phyloP scores from a whole-genome alignment of 2,329 filamentous ascomycete species.

The Fusarium chuoi region DNA sequence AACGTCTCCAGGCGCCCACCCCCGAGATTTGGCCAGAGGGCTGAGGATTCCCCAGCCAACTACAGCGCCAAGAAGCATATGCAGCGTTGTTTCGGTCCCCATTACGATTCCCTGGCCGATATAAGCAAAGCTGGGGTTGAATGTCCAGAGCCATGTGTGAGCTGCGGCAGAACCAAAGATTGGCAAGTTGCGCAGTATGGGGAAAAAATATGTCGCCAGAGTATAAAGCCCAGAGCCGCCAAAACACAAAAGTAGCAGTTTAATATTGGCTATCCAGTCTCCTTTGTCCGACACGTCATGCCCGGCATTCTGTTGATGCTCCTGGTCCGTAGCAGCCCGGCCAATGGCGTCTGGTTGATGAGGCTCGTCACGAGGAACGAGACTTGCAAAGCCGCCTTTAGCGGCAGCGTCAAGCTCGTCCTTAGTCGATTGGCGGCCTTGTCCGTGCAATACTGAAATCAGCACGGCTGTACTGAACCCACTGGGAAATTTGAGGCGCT shows the following conservation, averaged over 20 bases:
- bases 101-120: slow-evolving; percentile 98
- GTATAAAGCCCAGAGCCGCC: slow-evolving; percentile 74
- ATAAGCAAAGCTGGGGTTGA: slow-evolving; percentile 97
- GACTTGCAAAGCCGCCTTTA: slow-evolving; percentile 56
- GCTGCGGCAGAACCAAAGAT: slow-evolving; percentile 82
- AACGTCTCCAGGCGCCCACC: slow-evolving; percentile 90
- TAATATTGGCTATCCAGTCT: slow-evolving; percentile 61
- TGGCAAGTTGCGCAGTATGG: slow-evolving; percentile 84
- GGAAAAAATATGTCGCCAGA: slow-evolving; percentile 88
- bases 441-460: slow-evolving; percentile 87
- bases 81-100: slow-evolving; percentile 92
- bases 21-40: slow-evolving; percentile 83
- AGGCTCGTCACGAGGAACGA: slow-evolving; percentile 49
- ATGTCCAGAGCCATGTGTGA: slow-evolving; percentile 88
- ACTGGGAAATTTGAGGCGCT: slow-evolving; percentile 93
- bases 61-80: slow-evolving; percentile 92
- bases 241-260: slow-evolving; percentile 67
- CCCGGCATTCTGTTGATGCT: slow-evolving; percentile 49
- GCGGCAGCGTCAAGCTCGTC: slow-evolving; percentile 50
- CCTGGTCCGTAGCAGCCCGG: slow-evolving; percentile 38
- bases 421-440: slow-evolving; percentile 49
- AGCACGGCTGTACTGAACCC: slow-evolving; percentile 95
- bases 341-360: slow-evolving; percentile 40
- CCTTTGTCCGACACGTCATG: slow-evolving; percentile 25
- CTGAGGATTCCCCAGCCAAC: slow-evolving; percentile 93